Conservation (phyloP, 179 eudicot genomes). For the Drosera spatulata region DNA sequence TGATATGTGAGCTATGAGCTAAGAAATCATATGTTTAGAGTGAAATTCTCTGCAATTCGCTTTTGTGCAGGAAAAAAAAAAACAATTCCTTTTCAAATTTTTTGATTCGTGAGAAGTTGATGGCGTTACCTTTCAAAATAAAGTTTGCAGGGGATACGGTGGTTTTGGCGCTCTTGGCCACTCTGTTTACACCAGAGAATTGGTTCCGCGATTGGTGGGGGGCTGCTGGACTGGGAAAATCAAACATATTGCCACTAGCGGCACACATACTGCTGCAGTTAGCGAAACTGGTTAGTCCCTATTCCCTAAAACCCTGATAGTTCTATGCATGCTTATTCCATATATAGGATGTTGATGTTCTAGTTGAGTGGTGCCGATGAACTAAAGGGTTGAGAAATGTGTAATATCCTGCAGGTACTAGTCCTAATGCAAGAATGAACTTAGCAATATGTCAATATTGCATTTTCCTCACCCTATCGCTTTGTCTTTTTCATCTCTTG, state of each 20-base stretch:
- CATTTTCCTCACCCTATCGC: too few relatives aligned
- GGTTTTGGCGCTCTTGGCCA: slow-evolving; percentile 99
- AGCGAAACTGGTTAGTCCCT: slow-evolving; percentile 54
- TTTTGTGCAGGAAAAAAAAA: too few relatives aligned
- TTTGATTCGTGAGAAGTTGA: slow-evolving; percentile 12
- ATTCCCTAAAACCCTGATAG: slow-evolving; percentile 1
- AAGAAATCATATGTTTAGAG: too few relatives aligned
- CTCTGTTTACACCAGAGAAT: slow-evolving; percentile 72
- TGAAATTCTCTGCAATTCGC: too few relatives aligned
- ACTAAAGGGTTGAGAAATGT: too few relatives aligned
- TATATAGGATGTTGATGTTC: neutral
- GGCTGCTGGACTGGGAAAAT: slow-evolving; percentile 70
- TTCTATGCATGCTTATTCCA: neutral
- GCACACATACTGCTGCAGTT: slow-evolving; percentile 92
- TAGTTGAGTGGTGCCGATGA: too few relatives aligned
- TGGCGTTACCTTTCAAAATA: slow-evolving; percentile 31
- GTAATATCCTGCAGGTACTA: too few relatives aligned
- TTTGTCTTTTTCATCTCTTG: too few relatives aligned
- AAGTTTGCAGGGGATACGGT: slow-evolving; percentile 99
- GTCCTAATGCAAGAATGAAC: too few relatives aligned
- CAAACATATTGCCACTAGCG: slow-evolving; percentile 74
- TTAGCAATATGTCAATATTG: too few relatives aligned
- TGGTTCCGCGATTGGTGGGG: slow-evolving; percentile 67
- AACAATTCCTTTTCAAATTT: too few relatives aligned
- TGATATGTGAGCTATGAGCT: too few relatives aligned